These are phyloP conservation scores for Ramaria sp. DNA, from an alignment of 768 basidiomycete genomes.

Conservation along the genomic window DNA sequence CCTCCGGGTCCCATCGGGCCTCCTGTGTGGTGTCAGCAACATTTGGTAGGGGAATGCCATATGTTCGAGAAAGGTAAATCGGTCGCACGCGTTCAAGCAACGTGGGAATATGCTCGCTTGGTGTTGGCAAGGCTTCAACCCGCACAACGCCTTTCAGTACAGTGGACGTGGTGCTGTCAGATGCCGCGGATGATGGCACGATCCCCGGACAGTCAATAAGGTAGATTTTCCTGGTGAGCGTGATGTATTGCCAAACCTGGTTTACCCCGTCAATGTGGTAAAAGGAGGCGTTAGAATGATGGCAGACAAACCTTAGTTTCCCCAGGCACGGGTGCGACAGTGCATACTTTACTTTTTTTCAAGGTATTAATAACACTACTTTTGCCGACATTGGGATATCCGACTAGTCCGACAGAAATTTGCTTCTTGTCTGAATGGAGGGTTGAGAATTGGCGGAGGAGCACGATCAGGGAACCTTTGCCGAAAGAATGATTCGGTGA, in stretches of 20 bases:
- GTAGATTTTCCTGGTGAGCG: constrained; percentile 90
- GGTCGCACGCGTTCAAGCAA: constrained; percentile 90
- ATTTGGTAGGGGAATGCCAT: constrained; percentile 59
- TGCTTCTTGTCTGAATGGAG: constrained; percentile 99
- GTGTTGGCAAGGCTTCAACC: constrained; percentile 87
- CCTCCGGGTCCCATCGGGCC: constrained; percentile 58
- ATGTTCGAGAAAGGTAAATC: constrained; percentile 80
- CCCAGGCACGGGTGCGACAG: constrained; percentile 91
- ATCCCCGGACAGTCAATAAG: constrained; percentile 99
- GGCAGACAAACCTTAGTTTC: constrained; percentile 69
- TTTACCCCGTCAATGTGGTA: not conserved
- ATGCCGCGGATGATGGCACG: constrained; percentile 82
- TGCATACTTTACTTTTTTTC: constrained; percentile 96
- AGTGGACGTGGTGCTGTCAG: constrained; percentile 76
- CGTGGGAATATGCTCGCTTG: constrained; percentile 83
- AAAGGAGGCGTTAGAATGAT: not conserved
- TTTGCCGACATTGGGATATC: constrained; percentile 98
- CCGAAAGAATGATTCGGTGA: constrained; percentile 99
- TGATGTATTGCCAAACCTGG: constrained; percentile 98
- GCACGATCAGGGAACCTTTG: constrained; percentile 95
- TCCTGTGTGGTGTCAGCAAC: constrained; percentile 31
- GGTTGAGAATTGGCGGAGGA: constrained; percentile 91
- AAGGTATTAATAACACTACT: constrained; percentile 96
- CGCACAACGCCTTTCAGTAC: constrained; percentile 96
- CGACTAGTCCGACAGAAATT: constrained; percentile 95